Evolutionary conservation across 306 rosid species (phyloP).

Genomic region (Arachis hypogaea): DNA sequence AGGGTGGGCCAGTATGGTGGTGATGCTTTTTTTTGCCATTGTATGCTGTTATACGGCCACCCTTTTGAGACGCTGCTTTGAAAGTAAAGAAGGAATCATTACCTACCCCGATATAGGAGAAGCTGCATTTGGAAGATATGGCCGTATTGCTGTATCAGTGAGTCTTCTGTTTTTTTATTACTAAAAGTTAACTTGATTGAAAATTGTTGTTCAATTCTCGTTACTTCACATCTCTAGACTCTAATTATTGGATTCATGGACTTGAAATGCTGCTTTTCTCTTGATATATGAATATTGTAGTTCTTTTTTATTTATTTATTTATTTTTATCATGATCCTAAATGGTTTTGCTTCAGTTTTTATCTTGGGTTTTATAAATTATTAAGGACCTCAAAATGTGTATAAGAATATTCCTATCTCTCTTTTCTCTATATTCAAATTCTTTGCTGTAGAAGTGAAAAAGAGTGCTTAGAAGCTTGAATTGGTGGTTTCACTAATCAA

Average conservation of each 20-base stretch:
- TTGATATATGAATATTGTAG: background rate
- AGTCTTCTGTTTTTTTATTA: slow-evolving; percentile 41
- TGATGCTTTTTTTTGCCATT: slow-evolving; percentile 64
- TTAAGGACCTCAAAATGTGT: slow-evolving; percentile 6
- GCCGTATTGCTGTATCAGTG: slow-evolving; percentile 72
- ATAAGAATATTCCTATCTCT: background rate
- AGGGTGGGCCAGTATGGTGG: slow-evolving; percentile 73
- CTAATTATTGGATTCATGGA: background rate
- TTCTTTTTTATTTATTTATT: background rate
- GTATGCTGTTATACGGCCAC: slow-evolving; percentile 78
- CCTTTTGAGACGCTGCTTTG: slow-evolving; percentile 74
- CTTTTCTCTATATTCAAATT: background rate
- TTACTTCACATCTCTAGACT: background rate
- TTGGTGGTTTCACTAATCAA: slow-evolving; percentile 22
- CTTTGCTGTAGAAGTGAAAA: slow-evolving; percentile 1
- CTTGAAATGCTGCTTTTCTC: background rate
- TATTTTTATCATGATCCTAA: no score
- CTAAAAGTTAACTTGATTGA: slow-evolving; percentile 22
- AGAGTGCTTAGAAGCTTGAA: slow-evolving; percentile 12
- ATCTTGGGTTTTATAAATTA: background rate
- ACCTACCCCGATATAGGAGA: slow-evolving; percentile 85
- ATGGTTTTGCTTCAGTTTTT: no score
- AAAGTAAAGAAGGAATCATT: slow-evolving; percentile 63
- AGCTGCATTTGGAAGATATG: slow-evolving; percentile 84
- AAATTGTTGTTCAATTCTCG: slow-evolving; percentile 7